Base-by-base conservation (phyloP, 2,329 filamentous ascomycete genomes). In the Cladobotryum protrusum region DNA sequence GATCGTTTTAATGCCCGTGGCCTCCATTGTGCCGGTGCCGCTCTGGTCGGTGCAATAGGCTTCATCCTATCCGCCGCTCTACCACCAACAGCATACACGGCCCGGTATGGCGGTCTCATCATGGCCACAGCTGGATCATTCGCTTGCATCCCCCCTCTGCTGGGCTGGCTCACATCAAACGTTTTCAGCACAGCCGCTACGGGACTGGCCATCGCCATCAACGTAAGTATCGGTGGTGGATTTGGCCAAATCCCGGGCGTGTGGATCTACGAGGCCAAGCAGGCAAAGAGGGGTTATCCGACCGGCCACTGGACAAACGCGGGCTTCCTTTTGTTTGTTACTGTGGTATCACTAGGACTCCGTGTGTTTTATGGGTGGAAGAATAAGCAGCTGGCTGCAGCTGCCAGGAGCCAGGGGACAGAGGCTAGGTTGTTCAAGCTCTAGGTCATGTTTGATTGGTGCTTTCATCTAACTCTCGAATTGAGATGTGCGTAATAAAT, bases 101-200 rank as follows among this genome's bases (percentile, higher is more conserved):
- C 66, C 14, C 79, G 85, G n/a, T 88, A 88, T 61, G 84, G 81
- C 34, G 85, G 82, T 54, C 74, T 89, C 9, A 85, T 88, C 32
- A 71, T 89, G 36, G 84, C 83, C 0, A 74, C 81, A 1, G 77
- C 79, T 2, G 85, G 86, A 1, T 73, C 83, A 0, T 89, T 89
- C 54, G 76, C 82, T 1, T 84, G 80, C 56, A 85, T 87, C 42
- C 84, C 85, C 0, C 83, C 84, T 0, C 73, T 89, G 52, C 72
- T 86, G 1, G 83, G 83, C n/a, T 87, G 83, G 84, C 69, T 87
- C 6, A 82, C 80, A 8, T 81, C 79, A 37, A 89, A 89, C 59
- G 70, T 86, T 44, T 79, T 78, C 59, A 81, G 75, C 48, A 87
- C 85, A 0, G 79, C 80, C 0, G 76, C 83, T 0, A 79, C 80